phyloP scores from a whole-genome alignment of 1,139 yeast genomes.

The Pichia sp. region DNA sequence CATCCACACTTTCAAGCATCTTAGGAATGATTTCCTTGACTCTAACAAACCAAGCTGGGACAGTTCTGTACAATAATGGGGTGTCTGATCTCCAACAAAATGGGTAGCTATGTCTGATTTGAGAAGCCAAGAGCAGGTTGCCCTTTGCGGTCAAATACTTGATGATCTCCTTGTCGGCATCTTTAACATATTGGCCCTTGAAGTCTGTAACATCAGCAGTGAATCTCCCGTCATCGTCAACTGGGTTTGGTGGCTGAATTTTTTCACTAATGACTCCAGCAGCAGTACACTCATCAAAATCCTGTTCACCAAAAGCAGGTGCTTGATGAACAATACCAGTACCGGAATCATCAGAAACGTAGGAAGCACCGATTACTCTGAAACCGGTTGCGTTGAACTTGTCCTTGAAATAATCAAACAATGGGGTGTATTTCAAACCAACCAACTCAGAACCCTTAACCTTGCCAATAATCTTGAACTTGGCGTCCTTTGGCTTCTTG shows the following conservation, averaged over 20 bases:
- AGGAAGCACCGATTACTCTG: constrained; percentile 74
- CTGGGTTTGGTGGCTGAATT: constrained; percentile 82
- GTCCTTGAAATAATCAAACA: constrained; percentile 76
- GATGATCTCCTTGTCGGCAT: constrained; percentile 89
- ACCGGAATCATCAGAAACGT: constrained; percentile 93
- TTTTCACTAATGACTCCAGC: constrained; percentile 72
- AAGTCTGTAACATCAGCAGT: constrained; percentile 69
- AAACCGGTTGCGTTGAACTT: constrained; percentile 73
- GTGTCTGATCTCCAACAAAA: constrained; percentile 99
- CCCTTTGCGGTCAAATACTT: constrained; percentile 78
- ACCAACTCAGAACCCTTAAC: constrained; percentile 74
- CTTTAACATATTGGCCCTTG: constrained; percentile 86
- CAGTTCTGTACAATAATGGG: constrained; percentile 91
- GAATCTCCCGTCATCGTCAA: constrained; percentile 87
- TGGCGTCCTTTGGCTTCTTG: constrained; percentile 91
- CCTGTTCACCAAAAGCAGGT: constrained; percentile 99
- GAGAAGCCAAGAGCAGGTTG: constrained; percentile 68
- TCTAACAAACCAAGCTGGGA: constrained; percentile 98
- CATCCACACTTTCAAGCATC: constrained; percentile 80
- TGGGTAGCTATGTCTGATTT: constrained; percentile 93
- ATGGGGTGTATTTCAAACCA: constrained; percentile 77
- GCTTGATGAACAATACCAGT: constrained; percentile 98
- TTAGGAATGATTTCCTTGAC: constrained; percentile 81
- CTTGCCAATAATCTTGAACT: constrained; percentile 76
- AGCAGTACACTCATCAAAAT: constrained; percentile 76